Evolutionary conservation across 164 flowering plant genomes (phyloP).

Genomic region (Protea cynaroides): DNA sequence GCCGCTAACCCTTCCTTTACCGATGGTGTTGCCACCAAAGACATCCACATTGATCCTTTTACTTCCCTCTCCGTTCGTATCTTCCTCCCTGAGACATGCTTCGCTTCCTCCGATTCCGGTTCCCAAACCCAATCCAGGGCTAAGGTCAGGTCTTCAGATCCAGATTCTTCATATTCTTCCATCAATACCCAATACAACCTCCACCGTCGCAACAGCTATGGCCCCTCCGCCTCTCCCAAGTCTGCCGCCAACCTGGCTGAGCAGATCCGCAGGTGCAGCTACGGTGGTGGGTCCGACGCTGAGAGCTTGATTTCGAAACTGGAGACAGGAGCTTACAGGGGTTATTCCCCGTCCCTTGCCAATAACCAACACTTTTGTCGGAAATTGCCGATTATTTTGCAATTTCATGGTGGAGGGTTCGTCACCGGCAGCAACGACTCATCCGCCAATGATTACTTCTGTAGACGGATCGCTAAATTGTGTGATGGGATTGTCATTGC

Average conservation of each 20-base stretch:
- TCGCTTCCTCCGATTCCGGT: constrained; percentile 15
- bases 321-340: constrained; percentile 37
- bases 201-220: constrained; percentile 40
- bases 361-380: constrained; percentile 10
- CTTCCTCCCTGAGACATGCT: constrained; percentile 55
- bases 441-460: constrained; percentile 65
- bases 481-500: constrained; percentile 81
- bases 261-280: constrained; percentile 21
- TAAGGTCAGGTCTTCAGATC: constrained; percentile 7
- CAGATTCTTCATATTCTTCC: constrained; percentile 10
- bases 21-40: constrained; percentile 96
- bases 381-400: constrained; percentile 65
- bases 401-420: constrained; percentile 84
- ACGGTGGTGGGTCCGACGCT: constrained; percentile 12
- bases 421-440: constrained; percentile 73
- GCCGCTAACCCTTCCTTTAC: constrained; percentile 74
- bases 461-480: constrained; percentile 63
- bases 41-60: constrained; percentile 71
- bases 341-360: constrained; percentile 39
- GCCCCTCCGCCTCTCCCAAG: constrained; percentile 15
- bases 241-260: not conserved
- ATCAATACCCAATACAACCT: not conserved
- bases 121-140: constrained; percentile 11
- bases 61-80: constrained; percentile 55
- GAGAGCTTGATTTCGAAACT: constrained; percentile 26